Evolutionary conservation across 1,284 basidiomycete species (phyloP).

Genomic region (Puccinia horiana): DNA sequence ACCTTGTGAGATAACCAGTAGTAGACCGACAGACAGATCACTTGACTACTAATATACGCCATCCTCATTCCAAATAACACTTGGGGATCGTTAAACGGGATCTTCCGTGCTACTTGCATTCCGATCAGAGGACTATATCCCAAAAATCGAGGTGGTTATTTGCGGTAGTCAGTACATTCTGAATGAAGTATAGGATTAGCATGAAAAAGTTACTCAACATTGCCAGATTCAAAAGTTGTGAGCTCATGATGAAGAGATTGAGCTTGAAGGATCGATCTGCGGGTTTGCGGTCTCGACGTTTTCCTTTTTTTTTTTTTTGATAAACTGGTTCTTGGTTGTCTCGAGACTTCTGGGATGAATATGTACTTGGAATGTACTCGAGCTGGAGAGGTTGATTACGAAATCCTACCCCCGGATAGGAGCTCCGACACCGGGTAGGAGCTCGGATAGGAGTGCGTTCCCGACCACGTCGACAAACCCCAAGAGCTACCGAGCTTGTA

Average conservation of each 20-base stretch:
- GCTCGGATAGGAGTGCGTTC: background rate
- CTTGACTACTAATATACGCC: slow-evolving; percentile 76
- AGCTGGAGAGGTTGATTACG: background rate
- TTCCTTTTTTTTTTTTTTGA: background rate
- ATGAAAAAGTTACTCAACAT: slow-evolving; percentile 39
- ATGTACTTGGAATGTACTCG: too few species aligned
- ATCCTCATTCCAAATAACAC: slow-evolving; percentile 79
- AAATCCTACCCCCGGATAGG: background rate
- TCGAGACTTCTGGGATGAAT: too few species aligned
- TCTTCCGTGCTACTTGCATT: slow-evolving; percentile 74
- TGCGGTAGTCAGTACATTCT: slow-evolving; percentile 66
- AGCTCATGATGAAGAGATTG: slow-evolving; percentile 33
- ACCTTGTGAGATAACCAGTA: slow-evolving; percentile 74
- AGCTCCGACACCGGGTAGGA: background rate
- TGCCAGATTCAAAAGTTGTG: slow-evolving; percentile 46
- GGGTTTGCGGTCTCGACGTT: background rate
- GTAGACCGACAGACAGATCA: slow-evolving; percentile 71
- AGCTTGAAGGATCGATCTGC: background rate
- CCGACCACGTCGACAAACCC: background rate
- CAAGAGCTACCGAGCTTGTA: too few species aligned
- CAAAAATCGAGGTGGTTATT: slow-evolving; percentile 52
- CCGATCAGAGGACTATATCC: slow-evolving; percentile 40
- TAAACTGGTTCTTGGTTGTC: background rate
- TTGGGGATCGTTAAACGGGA: slow-evolving; percentile 86
- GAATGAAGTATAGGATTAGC: background rate